These are phyloP conservation scores for Micractinium sp. DNA, from an alignment of 139 green algal genomes.

Conservation along the genomic window DNA sequence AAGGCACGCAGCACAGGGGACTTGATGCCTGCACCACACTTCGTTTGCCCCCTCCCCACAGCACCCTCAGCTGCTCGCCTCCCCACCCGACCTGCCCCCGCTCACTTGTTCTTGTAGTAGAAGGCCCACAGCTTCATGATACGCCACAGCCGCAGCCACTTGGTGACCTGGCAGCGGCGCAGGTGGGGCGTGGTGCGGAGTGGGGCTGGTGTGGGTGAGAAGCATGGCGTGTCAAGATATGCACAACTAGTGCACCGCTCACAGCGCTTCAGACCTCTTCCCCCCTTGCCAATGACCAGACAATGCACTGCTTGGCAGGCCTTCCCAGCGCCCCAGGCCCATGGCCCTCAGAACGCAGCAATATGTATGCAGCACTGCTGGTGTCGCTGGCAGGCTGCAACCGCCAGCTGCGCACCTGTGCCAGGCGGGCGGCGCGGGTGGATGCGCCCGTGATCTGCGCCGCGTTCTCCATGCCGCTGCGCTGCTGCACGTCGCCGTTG, in stretches of 20 bases:
- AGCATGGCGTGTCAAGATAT: neutral
- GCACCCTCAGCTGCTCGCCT: too few species aligned
- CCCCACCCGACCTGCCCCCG: neutral
- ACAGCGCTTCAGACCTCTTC: too few species aligned
- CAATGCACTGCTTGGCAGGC: too few species aligned
- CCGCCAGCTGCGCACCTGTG: slow-evolving; percentile 15
- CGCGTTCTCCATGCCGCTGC: slow-evolving; percentile 19
- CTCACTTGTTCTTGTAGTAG: slow-evolving; percentile 21
- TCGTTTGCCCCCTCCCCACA: neutral
- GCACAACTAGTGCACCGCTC: too few species aligned
- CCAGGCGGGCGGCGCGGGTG: slow-evolving; percentile 24
- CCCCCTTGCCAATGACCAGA: too few species aligned
- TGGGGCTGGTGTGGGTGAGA: neutral
- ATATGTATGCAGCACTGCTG: too few species aligned
- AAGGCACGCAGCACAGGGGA: neutral
- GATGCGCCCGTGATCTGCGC: slow-evolving; percentile 32
- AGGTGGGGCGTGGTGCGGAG: neutral
- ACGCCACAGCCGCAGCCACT: slow-evolving; percentile 27
- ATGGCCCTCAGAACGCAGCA: too few species aligned
- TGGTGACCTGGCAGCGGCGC: slow-evolving; percentile 15
- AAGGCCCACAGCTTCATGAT: slow-evolving; percentile 25
- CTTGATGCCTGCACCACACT: neutral
- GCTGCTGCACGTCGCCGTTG: slow-evolving; percentile 28
- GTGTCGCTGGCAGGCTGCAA: neutral
- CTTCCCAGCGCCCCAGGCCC: too few species aligned